Conservation (phyloP, 1,284 basidiomycete species). For the Blastosporella zonata region DNA sequence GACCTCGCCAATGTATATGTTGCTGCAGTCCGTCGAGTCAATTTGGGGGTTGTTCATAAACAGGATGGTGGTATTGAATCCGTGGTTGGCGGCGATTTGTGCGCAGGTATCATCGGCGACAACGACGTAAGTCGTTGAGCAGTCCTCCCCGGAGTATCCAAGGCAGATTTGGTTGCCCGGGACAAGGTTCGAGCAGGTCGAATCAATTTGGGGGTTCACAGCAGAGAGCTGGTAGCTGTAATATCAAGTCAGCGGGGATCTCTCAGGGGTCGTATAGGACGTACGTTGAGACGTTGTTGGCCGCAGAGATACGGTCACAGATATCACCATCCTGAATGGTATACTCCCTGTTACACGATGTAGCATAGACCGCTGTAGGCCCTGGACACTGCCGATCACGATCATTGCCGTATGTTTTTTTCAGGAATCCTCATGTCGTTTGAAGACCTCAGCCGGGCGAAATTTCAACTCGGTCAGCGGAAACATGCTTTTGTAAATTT, state of each 20-base stretch:
- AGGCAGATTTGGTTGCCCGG: slow-evolving; percentile 49
- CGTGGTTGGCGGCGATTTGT: slow-evolving; percentile 30
- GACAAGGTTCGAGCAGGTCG: slow-evolving; percentile 53
- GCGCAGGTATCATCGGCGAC: slow-evolving; percentile 50
- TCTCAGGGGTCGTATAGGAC: slow-evolving; percentile 19
- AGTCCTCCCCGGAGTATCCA: slow-evolving; percentile 46
- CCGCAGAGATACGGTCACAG: slow-evolving; percentile 68
- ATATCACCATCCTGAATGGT: slow-evolving; percentile 57
- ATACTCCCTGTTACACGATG: slow-evolving; percentile 58
- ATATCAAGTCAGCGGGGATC: slow-evolving; percentile 11
- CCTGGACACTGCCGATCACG: too few relatives aligned
- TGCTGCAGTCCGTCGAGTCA: slow-evolving; percentile 48
- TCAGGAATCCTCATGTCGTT: too few relatives aligned
- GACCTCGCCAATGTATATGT: slow-evolving; percentile 69
- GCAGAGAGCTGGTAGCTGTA: slow-evolving; percentile 67
- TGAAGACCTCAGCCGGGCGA: too few relatives aligned
- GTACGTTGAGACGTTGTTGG: slow-evolving; percentile 65
- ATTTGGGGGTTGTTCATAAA: slow-evolving; percentile 69
- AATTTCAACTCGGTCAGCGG: too few relatives aligned
- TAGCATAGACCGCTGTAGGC: slow-evolving; percentile 39
- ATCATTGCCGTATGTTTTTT: slow-evolving; percentile 3
- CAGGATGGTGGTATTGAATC: slow-evolving; percentile 51
- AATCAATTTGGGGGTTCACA: slow-evolving; percentile 48
- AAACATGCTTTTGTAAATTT: too few relatives aligned
- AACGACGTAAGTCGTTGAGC: slow-evolving; percentile 47